Percentiles rank a stretch among this genome's conserved stretches.
Conservation (phyloP, 306 rosid species). For the Vachellia collinsii region DNA sequence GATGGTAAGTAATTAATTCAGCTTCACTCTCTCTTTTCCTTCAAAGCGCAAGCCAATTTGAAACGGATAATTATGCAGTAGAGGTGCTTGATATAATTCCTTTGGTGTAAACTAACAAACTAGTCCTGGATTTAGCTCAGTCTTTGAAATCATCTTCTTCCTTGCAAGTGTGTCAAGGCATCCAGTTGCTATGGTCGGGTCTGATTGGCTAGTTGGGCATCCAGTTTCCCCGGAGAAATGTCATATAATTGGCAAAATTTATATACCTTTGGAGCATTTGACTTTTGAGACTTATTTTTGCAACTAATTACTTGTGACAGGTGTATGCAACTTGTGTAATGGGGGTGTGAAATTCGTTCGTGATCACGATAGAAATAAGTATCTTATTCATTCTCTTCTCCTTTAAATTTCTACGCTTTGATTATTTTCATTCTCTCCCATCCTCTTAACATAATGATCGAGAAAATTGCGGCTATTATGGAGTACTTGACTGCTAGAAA, state of each 20-base stretch:
- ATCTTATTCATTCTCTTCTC: constrained; percentile 12
- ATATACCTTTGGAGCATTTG: neutral
- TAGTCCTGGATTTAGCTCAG: neutral
- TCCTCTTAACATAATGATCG: neutral
- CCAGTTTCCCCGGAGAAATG: neutral
- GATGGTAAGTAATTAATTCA: constrained; percentile 67
- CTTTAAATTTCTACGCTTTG: neutral
- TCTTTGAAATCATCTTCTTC: neutral
- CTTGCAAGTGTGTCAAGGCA: neutral
- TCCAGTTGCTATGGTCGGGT: no score
- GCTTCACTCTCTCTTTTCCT: neutral
- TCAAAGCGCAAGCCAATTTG: neutral
- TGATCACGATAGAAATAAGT: constrained; percentile 77
- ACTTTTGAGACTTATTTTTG: neutral
- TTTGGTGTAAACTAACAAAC: no score
- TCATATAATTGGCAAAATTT: neutral
- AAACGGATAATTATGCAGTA: no score
- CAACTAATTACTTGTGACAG: constrained; percentile 39
- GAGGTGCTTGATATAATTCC: constrained; percentile 2
- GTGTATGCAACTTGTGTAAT: constrained; percentile 92
- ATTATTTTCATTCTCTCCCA: neutral
- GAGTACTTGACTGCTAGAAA: neutral
- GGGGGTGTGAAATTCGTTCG: constrained; percentile 95
- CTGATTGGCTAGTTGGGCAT: no score
- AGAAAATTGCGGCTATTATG: neutral